phyloP scores from a whole-genome alignment of 2,329 filamentous ascomycete species.

The Botrytis paeoniae region DNA sequence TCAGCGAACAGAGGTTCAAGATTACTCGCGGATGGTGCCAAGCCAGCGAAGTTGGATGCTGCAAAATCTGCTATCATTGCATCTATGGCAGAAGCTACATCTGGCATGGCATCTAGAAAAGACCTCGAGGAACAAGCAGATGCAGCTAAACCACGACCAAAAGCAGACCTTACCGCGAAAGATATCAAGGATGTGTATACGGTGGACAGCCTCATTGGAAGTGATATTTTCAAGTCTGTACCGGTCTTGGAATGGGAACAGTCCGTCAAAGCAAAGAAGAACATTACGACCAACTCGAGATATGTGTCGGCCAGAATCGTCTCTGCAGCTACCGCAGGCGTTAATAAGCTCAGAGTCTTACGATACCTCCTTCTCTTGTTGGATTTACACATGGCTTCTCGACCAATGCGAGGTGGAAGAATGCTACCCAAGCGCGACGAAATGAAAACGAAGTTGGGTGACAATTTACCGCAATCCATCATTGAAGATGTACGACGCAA shows the following conservation, averaged over 20 bases:
- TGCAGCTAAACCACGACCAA: conserved; percentile 69
- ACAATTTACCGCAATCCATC: conserved; percentile 57
- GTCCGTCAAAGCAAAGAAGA: conserved; percentile 55
- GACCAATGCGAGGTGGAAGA: conserved; percentile 45
- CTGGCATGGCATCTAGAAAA: conserved; percentile 64
- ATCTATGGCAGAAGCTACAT: conserved; percentile 59
- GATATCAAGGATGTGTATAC: conserved; percentile 73
- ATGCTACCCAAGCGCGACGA: conserved; percentile 60
- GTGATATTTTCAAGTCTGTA: conserved; percentile 63
- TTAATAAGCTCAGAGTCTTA: conserved; percentile 54
- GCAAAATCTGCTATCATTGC: conserved; percentile 60
- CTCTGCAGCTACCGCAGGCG: conserved; percentile 46
- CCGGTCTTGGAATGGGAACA: conserved; percentile 74
- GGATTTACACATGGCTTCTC: conserved; percentile 50
- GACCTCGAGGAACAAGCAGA: conserved; percentile 64
- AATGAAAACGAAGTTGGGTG: conserved; percentile 52
- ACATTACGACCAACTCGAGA: conserved; percentile 53
- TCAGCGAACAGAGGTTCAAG: conserved; percentile 39
- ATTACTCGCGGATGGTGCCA: conserved; percentile 38
- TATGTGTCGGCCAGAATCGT: conserved; percentile 62
- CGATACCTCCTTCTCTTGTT: conserved; percentile 59
- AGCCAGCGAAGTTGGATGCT: conserved; percentile 51
- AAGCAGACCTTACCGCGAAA: conserved; percentile 63
- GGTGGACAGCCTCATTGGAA: conserved; percentile 62
- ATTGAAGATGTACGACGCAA: conserved; percentile 65